Percentiles rank a stretch among this genome's conserved stretches.
These are phyloP conservation scores for Cucumis cinereus DNA, from an alignment of 306 rosid species.

Conservation along the genomic window DNA sequence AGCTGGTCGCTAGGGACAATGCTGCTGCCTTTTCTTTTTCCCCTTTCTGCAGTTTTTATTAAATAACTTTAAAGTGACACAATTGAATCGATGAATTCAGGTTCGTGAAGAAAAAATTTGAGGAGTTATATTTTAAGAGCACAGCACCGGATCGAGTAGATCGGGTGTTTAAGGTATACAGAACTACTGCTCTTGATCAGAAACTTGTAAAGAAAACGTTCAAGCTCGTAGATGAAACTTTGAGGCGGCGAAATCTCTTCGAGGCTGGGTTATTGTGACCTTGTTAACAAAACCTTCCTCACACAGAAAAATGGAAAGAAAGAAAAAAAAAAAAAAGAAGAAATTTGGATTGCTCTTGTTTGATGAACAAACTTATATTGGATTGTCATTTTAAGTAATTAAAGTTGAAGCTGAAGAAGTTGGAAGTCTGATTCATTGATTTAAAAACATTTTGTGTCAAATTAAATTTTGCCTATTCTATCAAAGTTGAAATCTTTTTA, in stretches of 20 bases:
- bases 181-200: slow-evolving; percentile 98
- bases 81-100: slow-evolving; percentile 20
- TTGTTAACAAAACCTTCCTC: background rate
- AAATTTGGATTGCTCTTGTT: background rate
- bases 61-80: background rate
- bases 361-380: slow-evolving; percentile 3
- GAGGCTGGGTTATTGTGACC: slow-evolving; percentile 92
- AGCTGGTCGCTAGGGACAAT: background rate
- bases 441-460: slow-evolving; percentile 24
- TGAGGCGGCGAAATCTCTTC: slow-evolving; percentile 84
- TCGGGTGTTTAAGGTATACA: slow-evolving; percentile 76
- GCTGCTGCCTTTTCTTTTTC: background rate
- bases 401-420: background rate
- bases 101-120: slow-evolving; percentile 95
- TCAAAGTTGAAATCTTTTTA: slow-evolving; percentile 15
- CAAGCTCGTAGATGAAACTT: slow-evolving; percentile 93
- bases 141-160: slow-evolving; percentile 83
- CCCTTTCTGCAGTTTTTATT: background rate
- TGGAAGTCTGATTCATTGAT: slow-evolving; percentile 42
- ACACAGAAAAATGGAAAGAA: background rate
- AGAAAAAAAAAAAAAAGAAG: too few relatives aligned
- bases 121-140: slow-evolving; percentile 86
- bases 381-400: background rate
- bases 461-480: slow-evolving; percentile 35
- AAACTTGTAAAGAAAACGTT: slow-evolving; percentile 96